Percentiles rank a stretch among this genome's conserved stretches.
These are phyloP conservation scores for Camellia japonica DNA, from an alignment of 148 eudicot genomes.

Conservation along the genomic window DNA sequence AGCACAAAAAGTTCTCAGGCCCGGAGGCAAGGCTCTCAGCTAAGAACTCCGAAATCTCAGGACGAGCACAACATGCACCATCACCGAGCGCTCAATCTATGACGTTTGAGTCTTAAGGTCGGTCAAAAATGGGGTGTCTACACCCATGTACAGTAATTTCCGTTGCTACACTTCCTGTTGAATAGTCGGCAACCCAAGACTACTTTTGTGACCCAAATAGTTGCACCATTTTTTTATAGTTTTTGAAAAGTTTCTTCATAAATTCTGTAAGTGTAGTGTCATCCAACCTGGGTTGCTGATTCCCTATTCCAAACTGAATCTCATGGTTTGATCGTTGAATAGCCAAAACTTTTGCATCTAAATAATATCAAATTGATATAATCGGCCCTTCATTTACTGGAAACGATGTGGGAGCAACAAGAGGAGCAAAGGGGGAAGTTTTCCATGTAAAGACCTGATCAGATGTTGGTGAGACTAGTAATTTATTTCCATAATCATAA, in stretches of 20 bases:
- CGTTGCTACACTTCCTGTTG: too few species aligned
- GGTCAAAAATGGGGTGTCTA: too few species aligned
- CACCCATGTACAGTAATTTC: too few species aligned
- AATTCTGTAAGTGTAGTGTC: conserved; percentile 38
- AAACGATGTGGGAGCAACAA: conserved; percentile 52
- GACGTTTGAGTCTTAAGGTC: too few species aligned
- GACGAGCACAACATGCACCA: too few species aligned
- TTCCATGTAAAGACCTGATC: conserved; percentile 76
- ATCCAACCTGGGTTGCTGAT: too few species aligned
- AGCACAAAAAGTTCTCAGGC: too few species aligned
- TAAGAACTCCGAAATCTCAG: too few species aligned
- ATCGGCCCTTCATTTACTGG: conserved; percentile 67
- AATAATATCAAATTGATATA: conserved; percentile 70
- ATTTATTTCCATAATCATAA: conserved; percentile 87
- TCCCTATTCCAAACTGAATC: conserved; percentile 76
- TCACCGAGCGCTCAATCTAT: too few species aligned
- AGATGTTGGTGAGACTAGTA: conserved; percentile 63
- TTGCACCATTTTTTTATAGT: conserved; percentile 41
- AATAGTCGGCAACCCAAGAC: too few species aligned
- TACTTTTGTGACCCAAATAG: conserved; percentile 42
- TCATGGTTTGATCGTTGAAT: conserved; percentile 77
- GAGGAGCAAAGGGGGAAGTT: conserved; percentile 60
- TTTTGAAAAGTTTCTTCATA: conserved; percentile 46
- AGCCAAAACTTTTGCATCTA: conserved; percentile 71
- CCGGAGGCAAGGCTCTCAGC: too few species aligned